Percentiles rank a stretch among this genome's conserved stretches.
Evolutionary conservation across 345 rosid genomes (phyloP).

Genomic region (Pelargonium nanum): DNA sequence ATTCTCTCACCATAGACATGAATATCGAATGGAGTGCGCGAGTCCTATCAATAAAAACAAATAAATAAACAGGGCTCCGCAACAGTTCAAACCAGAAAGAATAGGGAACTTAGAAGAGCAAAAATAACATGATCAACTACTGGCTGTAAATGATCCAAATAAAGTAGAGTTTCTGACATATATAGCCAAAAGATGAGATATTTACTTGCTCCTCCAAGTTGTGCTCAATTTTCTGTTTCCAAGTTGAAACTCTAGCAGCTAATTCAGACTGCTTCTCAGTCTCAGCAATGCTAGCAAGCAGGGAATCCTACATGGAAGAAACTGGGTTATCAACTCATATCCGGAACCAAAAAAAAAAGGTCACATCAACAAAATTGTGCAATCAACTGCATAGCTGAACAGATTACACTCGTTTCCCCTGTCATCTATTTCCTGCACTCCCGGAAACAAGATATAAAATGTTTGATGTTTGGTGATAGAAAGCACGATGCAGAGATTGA

Average conservation of each 20-base stretch:
- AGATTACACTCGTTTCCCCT: neutral
- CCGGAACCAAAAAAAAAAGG: neutral
- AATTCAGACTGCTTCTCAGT: constrained; percentile 82
- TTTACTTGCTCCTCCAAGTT: constrained; percentile 88
- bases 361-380: neutral
- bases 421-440: too few relatives aligned
- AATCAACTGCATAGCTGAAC: too few relatives aligned
- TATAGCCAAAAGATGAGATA: neutral
- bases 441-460: too few relatives aligned
- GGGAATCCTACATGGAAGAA: constrained; percentile 56
- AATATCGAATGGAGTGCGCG: constrained; percentile 82
- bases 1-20: constrained; percentile 71
- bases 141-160: neutral
- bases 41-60: constrained; percentile 42
- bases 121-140: neutral
- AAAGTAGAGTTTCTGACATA: too few relatives aligned
- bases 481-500: too few relatives aligned
- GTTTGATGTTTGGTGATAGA: too few relatives aligned
- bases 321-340: neutral
- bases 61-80: neutral
- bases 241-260: constrained; percentile 78
- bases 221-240: constrained; percentile 91
- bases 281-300: constrained; percentile 89
- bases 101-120: neutral
- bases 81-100: neutral